Evolutionary conservation across 106 monocot species (phyloP).

Genomic region (Acorus gramineus): DNA sequence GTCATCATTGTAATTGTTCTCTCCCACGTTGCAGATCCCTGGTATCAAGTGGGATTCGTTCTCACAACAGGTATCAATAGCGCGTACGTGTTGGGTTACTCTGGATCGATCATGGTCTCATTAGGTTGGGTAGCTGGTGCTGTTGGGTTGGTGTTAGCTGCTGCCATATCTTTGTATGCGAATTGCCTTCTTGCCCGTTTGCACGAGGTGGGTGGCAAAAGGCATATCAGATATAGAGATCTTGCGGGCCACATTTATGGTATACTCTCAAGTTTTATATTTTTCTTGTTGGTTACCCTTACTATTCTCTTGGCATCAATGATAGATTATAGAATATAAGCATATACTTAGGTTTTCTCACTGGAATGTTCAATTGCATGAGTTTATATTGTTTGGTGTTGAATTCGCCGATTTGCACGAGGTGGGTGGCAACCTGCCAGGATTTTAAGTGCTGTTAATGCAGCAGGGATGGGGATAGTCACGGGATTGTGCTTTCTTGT

Average conservation of each 20-base stretch:
- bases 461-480: no score
- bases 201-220: conserved; percentile 82
- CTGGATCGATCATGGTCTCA: conserved; percentile 84
- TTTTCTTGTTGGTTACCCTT: no score
- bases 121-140: conserved; percentile 81
- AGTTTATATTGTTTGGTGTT: no score
- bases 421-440: no score
- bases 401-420: no score
- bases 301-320: no score
- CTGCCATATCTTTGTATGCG: conserved; percentile 82
- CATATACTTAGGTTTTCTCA: no score
- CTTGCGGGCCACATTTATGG: conserved; percentile 52
- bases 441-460: no score
- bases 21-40: conserved; percentile 55
- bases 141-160: conserved; percentile 71
- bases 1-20: not conserved
- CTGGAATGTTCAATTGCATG: no score
- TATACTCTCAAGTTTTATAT: no score
- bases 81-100: conserved; percentile 90
- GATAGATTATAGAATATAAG: no score
- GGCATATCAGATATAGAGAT: conserved; percentile 96
- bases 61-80: conserved; percentile 85
- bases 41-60: conserved; percentile 90
- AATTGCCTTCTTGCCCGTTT: conserved; percentile 77
- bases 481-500: no score